Evolutionary conservation across 192 early-diverging fungal genomes (phyloP).

Genomic region (Coemansia sp.): DNA sequence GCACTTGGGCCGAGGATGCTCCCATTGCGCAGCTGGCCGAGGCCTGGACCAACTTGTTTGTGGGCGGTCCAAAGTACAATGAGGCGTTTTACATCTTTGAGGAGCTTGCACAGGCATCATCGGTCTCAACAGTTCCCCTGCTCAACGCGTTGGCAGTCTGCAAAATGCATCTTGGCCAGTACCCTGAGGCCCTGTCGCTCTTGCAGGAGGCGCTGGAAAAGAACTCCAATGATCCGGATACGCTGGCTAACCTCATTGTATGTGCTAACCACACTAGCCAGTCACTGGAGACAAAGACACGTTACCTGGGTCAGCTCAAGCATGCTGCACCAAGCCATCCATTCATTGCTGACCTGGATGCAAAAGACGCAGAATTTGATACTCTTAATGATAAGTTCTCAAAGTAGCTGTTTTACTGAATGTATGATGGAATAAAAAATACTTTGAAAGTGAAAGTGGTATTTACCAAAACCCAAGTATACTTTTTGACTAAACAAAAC

Average conservation of each 20-base stretch:
- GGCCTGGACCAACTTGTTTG: constrained; percentile 75
- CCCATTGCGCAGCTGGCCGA: constrained; percentile 90
- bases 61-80: constrained; percentile 75
- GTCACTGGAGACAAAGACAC: constrained; percentile 60
- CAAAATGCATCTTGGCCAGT: constrained; percentile 75
- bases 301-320: constrained; percentile 71
- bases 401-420: too few species aligned
- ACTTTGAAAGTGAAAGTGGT: too few species aligned
- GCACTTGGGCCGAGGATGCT: constrained; percentile 94
- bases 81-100: constrained; percentile 94
- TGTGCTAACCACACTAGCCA: constrained; percentile 67
- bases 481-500: too few species aligned
- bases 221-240: constrained; percentile 74
- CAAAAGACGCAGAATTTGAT: constrained; percentile 85
- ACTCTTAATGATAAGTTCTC: neutral
- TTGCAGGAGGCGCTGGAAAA: constrained; percentile 75
- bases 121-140: constrained; percentile 70
- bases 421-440: too few species aligned
- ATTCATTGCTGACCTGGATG: constrained; percentile 70
- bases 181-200: constrained; percentile 78
- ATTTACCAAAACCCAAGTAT: too few species aligned
- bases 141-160: constrained; percentile 78
- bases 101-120: constrained; percentile 80
- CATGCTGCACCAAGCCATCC: constrained; percentile 75
- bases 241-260: constrained; percentile 84